Percentiles rank a stretch among this genome's conserved stretches.
These are phyloP conservation scores for Nymphaea colorata DNA, from an alignment of 164 flowering plant species.

Conservation along the genomic window DNA sequence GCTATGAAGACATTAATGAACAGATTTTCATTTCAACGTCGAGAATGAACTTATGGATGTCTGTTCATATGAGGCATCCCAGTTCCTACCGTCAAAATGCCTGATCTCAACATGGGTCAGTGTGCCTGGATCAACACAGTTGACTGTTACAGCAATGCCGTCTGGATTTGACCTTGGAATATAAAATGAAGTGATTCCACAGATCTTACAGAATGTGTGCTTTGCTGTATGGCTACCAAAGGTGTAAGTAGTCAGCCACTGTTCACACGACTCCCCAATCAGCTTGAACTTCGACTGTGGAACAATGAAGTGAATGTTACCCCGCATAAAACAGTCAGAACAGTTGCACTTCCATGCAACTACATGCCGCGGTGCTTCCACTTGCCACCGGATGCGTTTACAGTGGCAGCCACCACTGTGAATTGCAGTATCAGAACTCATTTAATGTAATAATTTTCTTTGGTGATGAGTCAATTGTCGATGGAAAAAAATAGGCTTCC, in stretches of 20 bases:
- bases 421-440: slow-evolving; percentile 21
- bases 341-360: slow-evolving; percentile 82
- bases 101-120: slow-evolving; percentile 56
- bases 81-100: slow-evolving; percentile 55
- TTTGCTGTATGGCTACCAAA: slow-evolving; percentile 84
- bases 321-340: slow-evolving; percentile 70
- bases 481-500: too few species aligned
- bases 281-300: slow-evolving; percentile 55
- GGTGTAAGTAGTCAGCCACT: slow-evolving; percentile 68
- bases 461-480: too few species aligned
- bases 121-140: slow-evolving; percentile 73
- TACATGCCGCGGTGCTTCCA: slow-evolving; percentile 41
- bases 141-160: slow-evolving; percentile 50
- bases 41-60: slow-evolving; percentile 50
- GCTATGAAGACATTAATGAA: too few species aligned
- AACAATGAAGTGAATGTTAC: slow-evolving; percentile 64
- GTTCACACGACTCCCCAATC: slow-evolving; percentile 31
- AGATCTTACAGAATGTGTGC: slow-evolving; percentile 78
- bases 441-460: background rate
- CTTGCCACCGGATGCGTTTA: slow-evolving; percentile 56
- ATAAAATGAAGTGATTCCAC: slow-evolving; percentile 90
- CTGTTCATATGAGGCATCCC: slow-evolving; percentile 44
- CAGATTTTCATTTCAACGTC: slow-evolving; percentile 12
- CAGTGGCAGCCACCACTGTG: slow-evolving; percentile 94
- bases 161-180: slow-evolving; percentile 75